Conservation (phyloP, 2,329 filamentous ascomycete genomes). For the Gnomoniopsis sp. region DNA sequence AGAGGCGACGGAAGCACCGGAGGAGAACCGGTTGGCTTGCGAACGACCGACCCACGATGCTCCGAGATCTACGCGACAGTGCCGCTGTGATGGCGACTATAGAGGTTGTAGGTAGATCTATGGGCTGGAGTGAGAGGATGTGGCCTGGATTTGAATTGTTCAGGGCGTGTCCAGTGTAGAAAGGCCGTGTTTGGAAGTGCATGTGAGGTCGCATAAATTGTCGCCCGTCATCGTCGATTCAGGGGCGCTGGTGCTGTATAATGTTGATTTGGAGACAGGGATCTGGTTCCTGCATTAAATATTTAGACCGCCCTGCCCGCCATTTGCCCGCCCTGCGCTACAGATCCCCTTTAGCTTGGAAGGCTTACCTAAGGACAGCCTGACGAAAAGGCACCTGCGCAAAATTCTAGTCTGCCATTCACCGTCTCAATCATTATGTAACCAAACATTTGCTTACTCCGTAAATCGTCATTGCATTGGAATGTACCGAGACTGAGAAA, state of each 20-base stretch:
- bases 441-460: not conserved
- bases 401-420: too few species aligned
- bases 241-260: not conserved
- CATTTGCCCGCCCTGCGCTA: too few species aligned
- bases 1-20: not conserved
- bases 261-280: conserved; percentile 1
- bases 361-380: not conserved
- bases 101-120: not conserved
- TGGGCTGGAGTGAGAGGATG: not conserved
- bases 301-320: not conserved
- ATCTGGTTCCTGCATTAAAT: conserved; percentile 4
- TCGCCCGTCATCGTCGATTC: not conserved
- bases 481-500: conserved; percentile 9
- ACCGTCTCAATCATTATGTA: not conserved
- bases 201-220: conserved; percentile 16
- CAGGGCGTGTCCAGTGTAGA: not conserved
- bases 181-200: not conserved
- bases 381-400: not conserved
- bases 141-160: not conserved
- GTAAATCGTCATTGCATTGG: not conserved
- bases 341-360: not conserved
- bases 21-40: not conserved
- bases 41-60: not conserved
- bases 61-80: not conserved
- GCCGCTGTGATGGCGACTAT: not conserved